Base-by-base conservation (phyloP, 192 early-diverging fungal species). In the Backusella luteola region DNA sequence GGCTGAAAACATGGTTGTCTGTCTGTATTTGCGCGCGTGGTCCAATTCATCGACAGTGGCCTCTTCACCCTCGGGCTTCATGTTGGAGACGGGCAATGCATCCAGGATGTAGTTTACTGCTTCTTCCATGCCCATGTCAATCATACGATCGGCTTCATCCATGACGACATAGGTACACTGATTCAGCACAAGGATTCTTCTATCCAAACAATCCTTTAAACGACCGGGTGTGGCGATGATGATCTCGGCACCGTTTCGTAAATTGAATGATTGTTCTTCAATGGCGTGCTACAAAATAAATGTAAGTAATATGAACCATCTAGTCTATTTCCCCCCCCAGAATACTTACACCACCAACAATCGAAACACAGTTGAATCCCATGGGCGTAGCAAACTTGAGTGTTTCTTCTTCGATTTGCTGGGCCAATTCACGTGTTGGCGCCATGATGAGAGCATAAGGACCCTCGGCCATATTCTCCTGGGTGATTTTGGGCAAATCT, bases 1-100 rank as follows among this genome's bases (percentile, higher is more conserved):
- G 14, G 98, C 98, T 17, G 97, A 98, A 84, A 99, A 99, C 97
- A 99, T 98, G 78, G 96, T 95, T 1, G 98, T 99, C 83, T 99
- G 98, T 41, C 98, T 89, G 80, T 90, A 96, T 76, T 88, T 86
- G 42, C 73, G 52, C 26, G 75, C 46, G 11, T 76, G 82, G 5
- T 77, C 71, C 85, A 91, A 79, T 34, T 79, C 79, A 32, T 84
- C 72, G 9, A 81, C 83, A 79, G 91, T 85, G 67, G 91, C 90
- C 0, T 90, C 90, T 35, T 92, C 93, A 39, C 91, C 91, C 69
- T 96, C 95, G 0, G 94, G 96, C 74, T 97, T 96, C 73, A 93
- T 79, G 82, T 99, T 96, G 29, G 93, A 93, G 2, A 94, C 91
- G 1, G 98, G 98, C 56, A 99, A 84, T 9, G 94, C 92, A 78